Evolutionary conservation across 345 rosid species (phyloP).

Genomic region (Sisymbrium altissimum): DNA sequence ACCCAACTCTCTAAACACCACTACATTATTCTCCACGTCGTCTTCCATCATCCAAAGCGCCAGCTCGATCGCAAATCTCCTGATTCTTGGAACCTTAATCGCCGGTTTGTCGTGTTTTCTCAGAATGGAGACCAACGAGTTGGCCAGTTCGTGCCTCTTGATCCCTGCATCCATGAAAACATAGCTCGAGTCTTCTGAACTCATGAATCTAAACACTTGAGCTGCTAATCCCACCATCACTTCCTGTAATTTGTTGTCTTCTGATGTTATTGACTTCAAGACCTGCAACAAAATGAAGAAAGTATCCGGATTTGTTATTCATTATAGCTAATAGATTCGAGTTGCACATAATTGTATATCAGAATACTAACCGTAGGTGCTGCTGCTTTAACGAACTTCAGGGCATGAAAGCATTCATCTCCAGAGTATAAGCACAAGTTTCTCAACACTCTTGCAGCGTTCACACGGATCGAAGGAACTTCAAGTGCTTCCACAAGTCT

Average conservation of each 20-base stretch:
- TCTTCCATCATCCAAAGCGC: constrained; percentile 85
- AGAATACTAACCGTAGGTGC: constrained; percentile 60
- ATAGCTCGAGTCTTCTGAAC: constrained; percentile 44
- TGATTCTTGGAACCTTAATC: constrained; percentile 76
- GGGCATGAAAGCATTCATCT: constrained; percentile 46
- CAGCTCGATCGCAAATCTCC: constrained; percentile 81
- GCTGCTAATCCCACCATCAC: constrained; percentile 83
- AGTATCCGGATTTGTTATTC: constrained; percentile 9
- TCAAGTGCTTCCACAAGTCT: constrained; percentile 58
- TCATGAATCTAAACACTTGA: constrained; percentile 70
- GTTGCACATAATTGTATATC: background rate
- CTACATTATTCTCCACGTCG: constrained; percentile 41
- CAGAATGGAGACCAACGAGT: constrained; percentile 53
- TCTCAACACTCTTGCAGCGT: constrained; percentile 76
- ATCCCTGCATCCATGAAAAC: constrained; percentile 54
- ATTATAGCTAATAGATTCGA: background rate
- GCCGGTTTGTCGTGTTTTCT: constrained; percentile 58
- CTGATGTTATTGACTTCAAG: constrained; percentile 57
- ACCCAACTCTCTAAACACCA: constrained; percentile 47
- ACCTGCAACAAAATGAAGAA: constrained; percentile 44
- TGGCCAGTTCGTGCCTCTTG: constrained; percentile 48
- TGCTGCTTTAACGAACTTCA: constrained; percentile 51
- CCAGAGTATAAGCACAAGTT: constrained; percentile 59
- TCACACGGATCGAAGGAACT: constrained; percentile 48
- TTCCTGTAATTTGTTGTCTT: constrained; percentile 75